Base-by-base conservation (phyloP, 306 rosid species). In the Delonix regia region DNA sequence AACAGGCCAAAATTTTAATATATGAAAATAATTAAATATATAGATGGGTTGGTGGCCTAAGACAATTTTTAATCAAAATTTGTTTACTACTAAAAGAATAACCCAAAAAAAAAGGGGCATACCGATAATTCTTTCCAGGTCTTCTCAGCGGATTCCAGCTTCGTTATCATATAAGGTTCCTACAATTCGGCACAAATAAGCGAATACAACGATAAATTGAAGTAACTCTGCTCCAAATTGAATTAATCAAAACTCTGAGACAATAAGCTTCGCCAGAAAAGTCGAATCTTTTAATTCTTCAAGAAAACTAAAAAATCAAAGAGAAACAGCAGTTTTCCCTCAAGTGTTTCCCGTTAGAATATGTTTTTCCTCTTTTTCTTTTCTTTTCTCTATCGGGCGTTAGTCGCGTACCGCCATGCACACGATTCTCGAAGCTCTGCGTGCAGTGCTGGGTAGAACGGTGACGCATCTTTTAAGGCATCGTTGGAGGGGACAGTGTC, bases 91-190 rank as follows among this genome's bases (percentile, higher is more conserved):
- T 36, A 77, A 38, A 19, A 22, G 24, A 3, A 44, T 3, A 16
- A n/a, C 19, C n/a, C 9, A 1, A 24, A 12, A 10, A 63, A 16
- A 0, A 33, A 33, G 52, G 3, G 16, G 36, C 77, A 78, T 86
- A 95, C 99, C 90, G 98, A 93, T 84, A 95, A 83, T 6, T 95
- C 99, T 79, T 88, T 88, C 99, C 99, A 95, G 3, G 97, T 95
- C 70, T 93, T 95, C 93, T 93, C 94, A 0, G 99, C 96, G 13
- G 99, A 95, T 15, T 95, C 94, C 56, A 95, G 91, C 89, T 95
- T 95, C 61, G 85, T 80, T 66, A 93, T 88, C 80, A 95, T 77
- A 87, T 90, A 87, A 36, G 99, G 99, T 81, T 90, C 98, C 99
- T 94, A 81, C 22, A 82, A 83, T 56, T 83, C 74, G 75, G 7